phyloP scores from a whole-genome alignment of 148 eudicot genomes.

The Rhododendron mucronatum region DNA sequence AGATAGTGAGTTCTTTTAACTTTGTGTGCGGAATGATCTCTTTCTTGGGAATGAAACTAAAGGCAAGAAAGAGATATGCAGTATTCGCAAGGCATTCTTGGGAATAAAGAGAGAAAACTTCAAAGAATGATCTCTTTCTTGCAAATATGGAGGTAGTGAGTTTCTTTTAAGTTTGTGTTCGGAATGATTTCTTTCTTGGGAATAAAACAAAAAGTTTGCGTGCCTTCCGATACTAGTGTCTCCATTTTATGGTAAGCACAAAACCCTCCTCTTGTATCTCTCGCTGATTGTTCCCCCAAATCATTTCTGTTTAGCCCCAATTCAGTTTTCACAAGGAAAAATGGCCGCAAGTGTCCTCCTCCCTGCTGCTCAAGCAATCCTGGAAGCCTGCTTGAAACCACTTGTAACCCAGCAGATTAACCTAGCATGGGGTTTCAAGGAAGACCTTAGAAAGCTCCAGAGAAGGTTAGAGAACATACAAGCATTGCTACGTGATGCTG shows the following conservation, averaged over 20 bases:
- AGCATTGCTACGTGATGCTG: not conserved
- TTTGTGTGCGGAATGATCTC: too few species aligned
- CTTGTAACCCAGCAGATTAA: not conserved
- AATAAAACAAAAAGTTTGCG: too few species aligned
- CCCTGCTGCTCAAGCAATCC: not conserved
- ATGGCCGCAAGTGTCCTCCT: not conserved
- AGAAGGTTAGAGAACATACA: not conserved
- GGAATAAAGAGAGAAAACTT: too few species aligned
- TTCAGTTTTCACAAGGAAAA: not conserved
- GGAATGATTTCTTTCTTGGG: too few species aligned
- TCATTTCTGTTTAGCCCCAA: not conserved
- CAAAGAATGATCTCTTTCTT: too few species aligned
- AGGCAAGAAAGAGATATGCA: too few species aligned
- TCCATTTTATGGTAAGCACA: not conserved
- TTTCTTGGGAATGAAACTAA: too few species aligned
- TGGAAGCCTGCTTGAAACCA: not conserved
- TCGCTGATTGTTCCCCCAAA: not conserved
- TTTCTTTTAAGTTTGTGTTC: too few species aligned
- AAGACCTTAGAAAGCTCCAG: not conserved
- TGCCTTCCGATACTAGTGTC: too few species aligned
- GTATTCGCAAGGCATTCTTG: too few species aligned
- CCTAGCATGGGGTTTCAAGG: not conserved
- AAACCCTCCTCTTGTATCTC: not conserved
- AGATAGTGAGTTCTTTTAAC: too few species aligned
- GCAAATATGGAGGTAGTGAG: too few species aligned